Evolutionary conservation across 257 asterid species (phyloP).

Genomic region (Ligustrum vulgare): DNA sequence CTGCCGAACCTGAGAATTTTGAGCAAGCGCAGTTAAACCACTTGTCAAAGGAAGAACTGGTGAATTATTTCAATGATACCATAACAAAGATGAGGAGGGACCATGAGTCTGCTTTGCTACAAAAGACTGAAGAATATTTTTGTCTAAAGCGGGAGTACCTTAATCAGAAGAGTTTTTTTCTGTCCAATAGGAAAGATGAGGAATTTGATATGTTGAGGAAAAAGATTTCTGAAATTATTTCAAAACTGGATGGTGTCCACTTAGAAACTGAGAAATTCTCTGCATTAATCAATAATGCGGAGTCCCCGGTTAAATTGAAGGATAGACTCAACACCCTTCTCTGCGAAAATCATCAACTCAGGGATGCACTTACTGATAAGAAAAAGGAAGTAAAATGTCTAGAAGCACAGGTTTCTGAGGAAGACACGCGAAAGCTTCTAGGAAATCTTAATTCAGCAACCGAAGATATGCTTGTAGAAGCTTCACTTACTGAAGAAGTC

Average conservation of each 20-base stretch:
- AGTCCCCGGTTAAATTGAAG: constrained; percentile 43
- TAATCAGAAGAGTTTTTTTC: constrained; percentile 48
- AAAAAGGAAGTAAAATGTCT: constrained; percentile 56
- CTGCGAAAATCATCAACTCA: constrained; percentile 63
- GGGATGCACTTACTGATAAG: constrained; percentile 48
- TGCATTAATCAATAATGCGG: constrained; percentile 33
- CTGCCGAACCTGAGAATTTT: constrained; percentile 55
- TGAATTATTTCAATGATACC: constrained; percentile 50
- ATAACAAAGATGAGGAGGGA: constrained; percentile 70
- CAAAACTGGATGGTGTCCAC: constrained; percentile 62
- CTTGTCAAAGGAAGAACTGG: constrained; percentile 51
- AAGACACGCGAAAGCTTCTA: constrained; percentile 42
- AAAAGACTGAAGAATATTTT: constrained; percentile 61
- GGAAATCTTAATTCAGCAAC: constrained; percentile 41
- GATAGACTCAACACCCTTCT: constrained; percentile 52
- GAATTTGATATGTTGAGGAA: constrained; percentile 64
- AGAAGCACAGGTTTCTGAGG: constrained; percentile 57
- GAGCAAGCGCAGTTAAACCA: constrained; percentile 60
- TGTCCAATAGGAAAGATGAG: constrained; percentile 62
- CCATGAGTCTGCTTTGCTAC: constrained; percentile 64
- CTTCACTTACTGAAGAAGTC: constrained; percentile 54
- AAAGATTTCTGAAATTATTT: constrained; percentile 57
- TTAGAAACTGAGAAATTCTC: constrained; percentile 49
- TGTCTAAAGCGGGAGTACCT: constrained; percentile 62
- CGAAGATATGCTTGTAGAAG: constrained; percentile 51